A percentile compares a stretch with the other conserved stretches of the same genome.
Evolutionary conservation across 345 rosid species (phyloP).

Genomic region (Syzygium aqueum): DNA sequence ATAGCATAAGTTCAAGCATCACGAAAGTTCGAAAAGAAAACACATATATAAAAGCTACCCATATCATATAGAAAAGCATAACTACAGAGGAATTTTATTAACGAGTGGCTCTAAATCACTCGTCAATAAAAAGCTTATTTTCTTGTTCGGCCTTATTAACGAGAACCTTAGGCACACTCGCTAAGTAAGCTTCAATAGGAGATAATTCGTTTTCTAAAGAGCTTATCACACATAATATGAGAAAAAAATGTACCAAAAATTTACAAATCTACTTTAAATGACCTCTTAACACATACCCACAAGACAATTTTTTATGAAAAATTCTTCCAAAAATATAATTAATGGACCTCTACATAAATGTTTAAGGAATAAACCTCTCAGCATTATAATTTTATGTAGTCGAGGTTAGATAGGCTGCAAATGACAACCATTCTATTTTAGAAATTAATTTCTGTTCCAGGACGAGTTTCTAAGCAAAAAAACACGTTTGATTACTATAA

Average conservation of each 20-base stretch:
- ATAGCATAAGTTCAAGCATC: neutral
- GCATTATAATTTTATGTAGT: neutral
- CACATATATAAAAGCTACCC: neutral
- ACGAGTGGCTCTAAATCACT: neutral
- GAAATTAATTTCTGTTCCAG: no score
- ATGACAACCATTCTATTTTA: no score
- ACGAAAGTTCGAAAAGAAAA: neutral
- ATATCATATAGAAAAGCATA: neutral
- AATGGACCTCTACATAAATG: neutral
- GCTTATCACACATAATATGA: neutral
- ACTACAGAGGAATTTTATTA: no score
- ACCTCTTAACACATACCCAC: neutral
- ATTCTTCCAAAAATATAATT: neutral
- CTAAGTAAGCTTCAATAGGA: neutral
- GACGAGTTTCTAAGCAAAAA: no score
- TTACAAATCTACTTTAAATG: neutral
- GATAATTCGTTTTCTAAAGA: neutral
- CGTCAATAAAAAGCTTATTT: neutral
- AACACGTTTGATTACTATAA: no score
- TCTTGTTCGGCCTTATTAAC: neutral
- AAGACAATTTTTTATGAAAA: neutral
- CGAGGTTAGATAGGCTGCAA: neutral
- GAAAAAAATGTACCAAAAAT: neutral
- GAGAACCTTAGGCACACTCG: neutral
- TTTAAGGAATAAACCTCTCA: neutral